Base-by-base conservation (phyloP, 768 basidiomycete genomes). In the Harrya chromipes region DNA sequence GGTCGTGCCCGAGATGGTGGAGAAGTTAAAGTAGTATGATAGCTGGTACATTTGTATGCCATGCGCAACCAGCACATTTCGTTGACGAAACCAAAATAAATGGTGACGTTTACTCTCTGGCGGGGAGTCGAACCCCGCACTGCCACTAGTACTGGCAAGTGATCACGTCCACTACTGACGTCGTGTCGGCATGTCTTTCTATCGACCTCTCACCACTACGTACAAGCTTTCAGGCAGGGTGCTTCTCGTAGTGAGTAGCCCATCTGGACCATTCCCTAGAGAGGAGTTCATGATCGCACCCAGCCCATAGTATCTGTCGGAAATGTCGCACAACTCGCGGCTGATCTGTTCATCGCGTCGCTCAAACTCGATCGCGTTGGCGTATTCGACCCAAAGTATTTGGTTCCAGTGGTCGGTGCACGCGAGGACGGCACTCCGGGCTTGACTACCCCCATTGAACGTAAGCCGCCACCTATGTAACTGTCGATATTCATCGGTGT, bases 1-100 rank as follows among this genome's bases (percentile, higher is more conserved):
- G 26, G 91, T 76, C 35, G 94, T 97, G 4, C 97, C 97, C 0
- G 84, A 97, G 71, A 70, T 99, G 46, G 81, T 88, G 29, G 81
- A 93, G 71, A 94, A 97, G 72, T 68, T 98, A 50, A 86, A 94
- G 72, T 65, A 70, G 58, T 67, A 49, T 51, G 41, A 19, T 46
- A 23, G 38, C 26, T 13, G 46, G 48, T 50, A 54, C 16, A 31
- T 31, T 21, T 44, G 42, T 49, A 59, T 62, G 55, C 54, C 60
- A 59, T 49, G 59, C 57, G 10, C 16, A 12, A 12, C 6, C 16
- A 14, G 7, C 14, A 13, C n/a, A 45, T 27, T 29, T 29, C 29
- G 12, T 2, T 11, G 12, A 29, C 29, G 5, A 33, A 23, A 38
- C 26, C 34, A 13, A 12, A 31, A 34, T 4, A 3, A 2, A 29